Conservation (phyloP, 768 basidiomycete species). For the Lentinula guzmanii region DNA sequence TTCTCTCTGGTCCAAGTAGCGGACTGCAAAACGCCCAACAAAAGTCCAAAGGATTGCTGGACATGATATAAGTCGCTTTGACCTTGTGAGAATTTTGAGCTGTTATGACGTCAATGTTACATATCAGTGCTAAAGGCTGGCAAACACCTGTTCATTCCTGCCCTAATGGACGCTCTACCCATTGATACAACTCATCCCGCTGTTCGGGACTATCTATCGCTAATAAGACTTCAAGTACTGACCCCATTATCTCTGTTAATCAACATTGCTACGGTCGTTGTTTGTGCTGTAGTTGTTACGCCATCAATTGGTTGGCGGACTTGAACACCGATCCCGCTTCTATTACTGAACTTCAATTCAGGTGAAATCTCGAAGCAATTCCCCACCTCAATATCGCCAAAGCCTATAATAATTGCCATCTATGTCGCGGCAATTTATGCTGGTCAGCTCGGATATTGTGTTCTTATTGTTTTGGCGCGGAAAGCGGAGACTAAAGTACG, state of each 20-base stretch:
- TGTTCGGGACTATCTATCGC: conserved; percentile 59
- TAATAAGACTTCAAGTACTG: conserved; percentile 77
- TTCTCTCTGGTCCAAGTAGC: too few relatives aligned
- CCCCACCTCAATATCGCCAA: conserved; percentile 71
- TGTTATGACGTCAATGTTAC: neutral
- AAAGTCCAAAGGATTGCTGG: neutral
- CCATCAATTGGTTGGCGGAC: conserved; percentile 50
- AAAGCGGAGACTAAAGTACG: conserved; percentile 78
- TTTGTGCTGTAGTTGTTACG: conserved; percentile 61
- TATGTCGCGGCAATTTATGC: conserved; percentile 60
- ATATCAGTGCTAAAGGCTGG: too few relatives aligned
- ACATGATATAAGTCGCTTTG: neutral
- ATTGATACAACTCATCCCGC: conserved; percentile 56
- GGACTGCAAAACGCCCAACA: neutral
- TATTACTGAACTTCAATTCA: conserved; percentile 14
- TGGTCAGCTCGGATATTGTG: conserved; percentile 76
- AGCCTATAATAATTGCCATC: conserved; percentile 44
- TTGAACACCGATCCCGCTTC: neutral
- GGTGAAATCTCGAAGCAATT: conserved; percentile 46
- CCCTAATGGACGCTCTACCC: conserved; percentile 48
- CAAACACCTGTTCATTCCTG: neutral
- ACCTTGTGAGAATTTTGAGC: neutral
- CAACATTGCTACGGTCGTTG: conserved; percentile 64
- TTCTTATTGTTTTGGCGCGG: conserved; percentile 64
- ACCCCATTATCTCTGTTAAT: conserved; percentile 82